Evolutionary conservation across 2,329 filamentous ascomycete genomes (phyloP).

Genomic region (Pyricularia sp.): DNA sequence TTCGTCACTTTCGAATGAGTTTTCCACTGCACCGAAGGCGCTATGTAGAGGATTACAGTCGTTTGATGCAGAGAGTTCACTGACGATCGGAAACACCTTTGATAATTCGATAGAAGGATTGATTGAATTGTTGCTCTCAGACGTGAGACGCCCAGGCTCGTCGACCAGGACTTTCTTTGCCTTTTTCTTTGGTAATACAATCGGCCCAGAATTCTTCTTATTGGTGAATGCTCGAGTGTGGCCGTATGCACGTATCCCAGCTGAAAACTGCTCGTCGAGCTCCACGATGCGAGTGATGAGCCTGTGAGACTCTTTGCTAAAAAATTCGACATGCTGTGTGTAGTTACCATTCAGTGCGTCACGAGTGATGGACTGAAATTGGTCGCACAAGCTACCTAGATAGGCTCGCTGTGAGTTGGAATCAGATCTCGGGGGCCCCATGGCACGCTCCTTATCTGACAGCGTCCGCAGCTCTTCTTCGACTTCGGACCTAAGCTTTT

Average conservation of each 20-base stretch:
- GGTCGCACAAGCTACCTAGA: slow-evolving; percentile 18
- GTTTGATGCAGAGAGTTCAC: not conserved
- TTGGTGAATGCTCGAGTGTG: slow-evolving; percentile 26
- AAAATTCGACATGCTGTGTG: slow-evolving; percentile 20
- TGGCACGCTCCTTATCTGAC: slow-evolving; percentile 12
- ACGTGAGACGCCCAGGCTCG: not conserved
- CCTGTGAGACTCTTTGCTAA: slow-evolving; percentile 14
- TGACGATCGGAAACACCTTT: not conserved
- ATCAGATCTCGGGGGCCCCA: slow-evolving; percentile 22
- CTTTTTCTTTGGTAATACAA: not conserved
- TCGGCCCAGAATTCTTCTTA: not conserved
- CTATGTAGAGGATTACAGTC: not conserved
- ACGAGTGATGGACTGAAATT: slow-evolving; percentile 18
- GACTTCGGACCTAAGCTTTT: slow-evolving; percentile 24
- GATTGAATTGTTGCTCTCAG: not conserved
- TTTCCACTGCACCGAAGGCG: not conserved
- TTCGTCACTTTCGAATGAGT: not conserved
- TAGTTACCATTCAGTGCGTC: slow-evolving; percentile 27
- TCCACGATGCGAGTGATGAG: slow-evolving; percentile 28
- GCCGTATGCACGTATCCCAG: slow-evolving; percentile 16
- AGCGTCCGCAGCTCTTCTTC: slow-evolving; percentile 7
- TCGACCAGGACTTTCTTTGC: not conserved
- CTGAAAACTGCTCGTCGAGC: slow-evolving; percentile 26
- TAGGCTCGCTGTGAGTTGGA: slow-evolving; percentile 23
- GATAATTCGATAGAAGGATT: not conserved